Evolutionary conservation across 768 basidiomycete species (phyloP).

Genomic region (Auricularia heimuer): DNA sequence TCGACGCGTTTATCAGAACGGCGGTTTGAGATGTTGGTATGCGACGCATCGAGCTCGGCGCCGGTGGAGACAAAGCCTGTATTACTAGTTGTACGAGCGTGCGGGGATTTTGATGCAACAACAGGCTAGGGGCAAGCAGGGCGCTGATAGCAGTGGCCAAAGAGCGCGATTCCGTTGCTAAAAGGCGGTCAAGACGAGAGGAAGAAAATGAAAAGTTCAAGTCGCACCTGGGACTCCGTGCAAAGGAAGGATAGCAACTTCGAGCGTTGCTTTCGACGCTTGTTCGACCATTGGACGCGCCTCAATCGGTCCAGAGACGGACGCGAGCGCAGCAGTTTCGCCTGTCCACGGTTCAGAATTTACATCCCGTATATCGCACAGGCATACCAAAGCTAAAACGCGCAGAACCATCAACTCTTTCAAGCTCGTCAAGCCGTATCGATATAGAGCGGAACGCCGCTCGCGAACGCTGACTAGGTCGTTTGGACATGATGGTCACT

Average conservation of each 20-base stretch:
- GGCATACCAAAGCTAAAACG: slow-evolving; percentile 53
- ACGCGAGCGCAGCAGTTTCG: slow-evolving; percentile 42
- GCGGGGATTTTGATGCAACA: slow-evolving; percentile 61
- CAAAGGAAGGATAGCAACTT: slow-evolving; percentile 62
- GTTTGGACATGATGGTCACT: background rate
- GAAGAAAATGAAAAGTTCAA: background rate
- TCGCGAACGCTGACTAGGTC: background rate
- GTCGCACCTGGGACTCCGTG: slow-evolving; percentile 45
- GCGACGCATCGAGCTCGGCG: slow-evolving; percentile 7
- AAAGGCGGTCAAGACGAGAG: background rate
- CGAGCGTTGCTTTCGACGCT: slow-evolving; percentile 64
- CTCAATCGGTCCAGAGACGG: slow-evolving; percentile 74
- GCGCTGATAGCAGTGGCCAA: slow-evolving; percentile 44
- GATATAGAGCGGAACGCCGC: slow-evolving; percentile 23
- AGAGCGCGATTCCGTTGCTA: slow-evolving; percentile 53
- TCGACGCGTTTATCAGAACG: slow-evolving; percentile 60
- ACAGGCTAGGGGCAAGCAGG: slow-evolving; percentile 48
- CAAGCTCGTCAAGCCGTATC: slow-evolving; percentile 49
- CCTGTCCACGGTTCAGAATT: slow-evolving; percentile 20
- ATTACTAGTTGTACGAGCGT: slow-evolving; percentile 71
- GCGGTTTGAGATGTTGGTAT: slow-evolving; percentile 40
- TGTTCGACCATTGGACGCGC: slow-evolving; percentile 59
- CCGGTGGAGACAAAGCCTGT: slow-evolving; percentile 38
- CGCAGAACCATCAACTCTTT: slow-evolving; percentile 70
- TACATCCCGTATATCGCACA: background rate